phyloP scores from a whole-genome alignment of 2,329 filamentous ascomycete genomes.

The Arthrinium phaeospermum region DNA sequence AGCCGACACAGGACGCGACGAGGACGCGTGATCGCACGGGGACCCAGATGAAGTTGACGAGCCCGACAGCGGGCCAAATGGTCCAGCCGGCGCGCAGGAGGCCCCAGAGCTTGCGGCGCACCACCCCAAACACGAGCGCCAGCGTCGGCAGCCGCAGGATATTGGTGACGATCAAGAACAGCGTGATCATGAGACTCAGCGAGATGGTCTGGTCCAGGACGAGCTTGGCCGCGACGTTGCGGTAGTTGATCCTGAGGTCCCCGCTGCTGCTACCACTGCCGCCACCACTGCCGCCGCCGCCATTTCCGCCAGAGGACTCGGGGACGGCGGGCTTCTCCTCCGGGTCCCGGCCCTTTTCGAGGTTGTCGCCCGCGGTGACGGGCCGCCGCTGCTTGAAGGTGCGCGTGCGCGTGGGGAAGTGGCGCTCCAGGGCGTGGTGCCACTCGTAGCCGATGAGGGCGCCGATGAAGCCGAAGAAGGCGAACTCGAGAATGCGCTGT shows the following conservation, averaged over 20 bases:
- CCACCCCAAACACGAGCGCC: constrained; percentile 33
- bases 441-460: constrained; percentile 44
- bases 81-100: constrained; percentile 44
- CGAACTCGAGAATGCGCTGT: constrained; percentile 44
- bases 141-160: constrained; percentile 37
- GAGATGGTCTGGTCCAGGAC: constrained; percentile 45
- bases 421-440: constrained; percentile 43
- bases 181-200: constrained; percentile 40
- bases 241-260: constrained; percentile 36
- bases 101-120: constrained; percentile 36
- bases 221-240: constrained; percentile 42
- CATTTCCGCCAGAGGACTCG: not conserved
- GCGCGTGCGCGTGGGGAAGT: constrained; percentile 38
- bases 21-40: constrained; percentile 43
- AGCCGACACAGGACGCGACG: constrained; percentile 43
- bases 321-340: constrained; percentile 30
- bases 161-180: constrained; percentile 44
- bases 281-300: not conserved
- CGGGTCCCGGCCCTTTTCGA: constrained; percentile 20
- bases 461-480: constrained; percentile 41
- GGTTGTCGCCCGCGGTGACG: constrained; percentile 23
- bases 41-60: constrained; percentile 44
- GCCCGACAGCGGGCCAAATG: constrained; percentile 43
- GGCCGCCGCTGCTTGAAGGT: constrained; percentile 26
- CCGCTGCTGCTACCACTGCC: not conserved